phyloP scores from a whole-genome alignment of 2,329 filamentous ascomycete genomes.

The Colletotrichum sp. region DNA sequence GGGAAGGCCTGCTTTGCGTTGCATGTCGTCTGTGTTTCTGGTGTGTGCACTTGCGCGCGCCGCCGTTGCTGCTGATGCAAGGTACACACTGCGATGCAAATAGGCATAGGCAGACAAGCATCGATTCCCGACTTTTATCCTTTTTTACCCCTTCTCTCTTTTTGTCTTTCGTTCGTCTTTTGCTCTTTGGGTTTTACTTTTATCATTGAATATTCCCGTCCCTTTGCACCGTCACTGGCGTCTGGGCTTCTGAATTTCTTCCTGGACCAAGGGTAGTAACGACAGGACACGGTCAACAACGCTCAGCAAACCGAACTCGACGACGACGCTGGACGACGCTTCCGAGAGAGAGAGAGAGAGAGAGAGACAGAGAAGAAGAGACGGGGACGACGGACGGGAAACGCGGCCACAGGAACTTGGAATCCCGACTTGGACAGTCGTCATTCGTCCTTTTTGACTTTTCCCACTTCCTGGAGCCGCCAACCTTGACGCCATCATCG shows the following conservation, averaged over 20 bases:
- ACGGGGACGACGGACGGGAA: not conserved
- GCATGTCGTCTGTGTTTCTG: conserved; percentile 19
- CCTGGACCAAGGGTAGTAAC: not conserved
- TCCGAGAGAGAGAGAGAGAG: not conserved
- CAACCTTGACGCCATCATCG: not conserved
- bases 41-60: conserved; percentile 12
- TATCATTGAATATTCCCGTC: not conserved
- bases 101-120: not conserved
- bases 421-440: not conserved
- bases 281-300: not conserved
- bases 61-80: not conserved
- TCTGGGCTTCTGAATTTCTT: not conserved
- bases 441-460: not conserved
- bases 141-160: not conserved
- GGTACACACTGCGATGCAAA: not conserved
- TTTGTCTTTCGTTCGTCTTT: not conserved
- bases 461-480: not conserved
- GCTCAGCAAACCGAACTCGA: not conserved
- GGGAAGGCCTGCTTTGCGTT: conserved; percentile 18
- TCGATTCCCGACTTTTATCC: conserved; percentile 9
- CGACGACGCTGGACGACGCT: not conserved
- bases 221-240: not conserved
- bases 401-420: not conserved
- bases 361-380: not conserved
- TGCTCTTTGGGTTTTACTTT: not conserved